A percentile compares a stretch with the other conserved stretches of the same genome.
These are phyloP conservation scores for Miamiensis avidus DNA, from an alignment of 169 alveolate species.

Conservation along the genomic window DNA sequence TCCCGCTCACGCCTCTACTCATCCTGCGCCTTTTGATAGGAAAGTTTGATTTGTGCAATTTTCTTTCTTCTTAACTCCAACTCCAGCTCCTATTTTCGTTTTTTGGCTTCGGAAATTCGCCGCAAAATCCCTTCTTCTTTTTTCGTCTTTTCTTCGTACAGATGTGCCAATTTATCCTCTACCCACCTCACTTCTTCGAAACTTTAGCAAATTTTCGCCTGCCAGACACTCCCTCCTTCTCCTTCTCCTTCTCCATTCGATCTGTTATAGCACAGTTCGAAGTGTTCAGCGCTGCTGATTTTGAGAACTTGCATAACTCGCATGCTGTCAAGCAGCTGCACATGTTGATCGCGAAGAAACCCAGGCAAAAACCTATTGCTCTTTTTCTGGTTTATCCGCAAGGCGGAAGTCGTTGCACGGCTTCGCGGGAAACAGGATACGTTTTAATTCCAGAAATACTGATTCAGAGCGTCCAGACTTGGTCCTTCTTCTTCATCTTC, in stretches of 20 bases:
- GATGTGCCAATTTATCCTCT: neutral
- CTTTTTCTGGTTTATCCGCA: too few species aligned
- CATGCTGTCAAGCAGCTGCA: neutral
- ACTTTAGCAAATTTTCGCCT: neutral
- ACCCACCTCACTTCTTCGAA: neutral
- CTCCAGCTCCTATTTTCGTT: neutral
- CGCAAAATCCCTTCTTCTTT: neutral
- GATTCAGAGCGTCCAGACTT: too few species aligned
- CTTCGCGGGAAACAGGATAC: too few species aligned
- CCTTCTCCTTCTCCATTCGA: neutral
- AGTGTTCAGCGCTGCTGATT: neutral
- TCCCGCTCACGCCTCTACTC: too few species aligned
- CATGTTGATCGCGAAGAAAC: neutral
- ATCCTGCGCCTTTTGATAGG: too few species aligned
- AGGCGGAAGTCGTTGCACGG: too few species aligned
- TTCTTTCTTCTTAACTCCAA: too few species aligned
- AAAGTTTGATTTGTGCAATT: too few species aligned
- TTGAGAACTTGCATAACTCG: neutral
- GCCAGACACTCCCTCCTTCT: neutral
- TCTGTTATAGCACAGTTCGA: neutral
- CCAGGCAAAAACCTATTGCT: neutral
- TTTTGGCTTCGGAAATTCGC: neutral
- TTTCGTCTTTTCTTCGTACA: neutral
- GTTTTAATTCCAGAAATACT: too few species aligned
- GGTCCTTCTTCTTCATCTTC: too few species aligned